phyloP scores from a whole-genome alignment of 1,284 basidiomycete genomes.

The Rhodotorula mucilaginosa region DNA sequence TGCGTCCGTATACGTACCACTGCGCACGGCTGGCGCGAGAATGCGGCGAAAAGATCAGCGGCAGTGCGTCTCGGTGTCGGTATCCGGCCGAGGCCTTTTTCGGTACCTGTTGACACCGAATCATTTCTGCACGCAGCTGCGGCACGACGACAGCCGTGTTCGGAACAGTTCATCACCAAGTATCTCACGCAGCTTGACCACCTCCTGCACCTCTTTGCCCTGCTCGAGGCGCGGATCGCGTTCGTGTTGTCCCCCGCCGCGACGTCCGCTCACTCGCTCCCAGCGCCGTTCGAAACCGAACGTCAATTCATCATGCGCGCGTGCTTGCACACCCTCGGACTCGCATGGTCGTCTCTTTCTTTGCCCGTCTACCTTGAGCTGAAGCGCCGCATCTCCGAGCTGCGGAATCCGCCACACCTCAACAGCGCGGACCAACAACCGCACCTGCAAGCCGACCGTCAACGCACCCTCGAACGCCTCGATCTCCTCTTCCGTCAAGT shows the following conservation, averaged over 20 bases:
- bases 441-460: conserved; percentile 7
- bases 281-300: conserved; percentile 31
- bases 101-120: too few relatives aligned
- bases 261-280: conserved; percentile 30
- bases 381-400: conserved; percentile 6
- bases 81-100: too few relatives aligned
- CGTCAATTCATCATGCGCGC: conserved; percentile 33
- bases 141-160: conserved; percentile 30
- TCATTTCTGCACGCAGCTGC: conserved; percentile 11
- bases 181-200: conserved; percentile 37
- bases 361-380: conserved; percentile 34
- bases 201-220: conserved; percentile 29
- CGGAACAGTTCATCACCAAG: conserved; percentile 29
- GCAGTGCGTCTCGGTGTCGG: conserved; percentile 22
- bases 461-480: conserved; percentile 24
- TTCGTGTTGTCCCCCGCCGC: conserved; percentile 34
- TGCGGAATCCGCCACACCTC: conserved; percentile 1
- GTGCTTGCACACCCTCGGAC: conserved; percentile 28
- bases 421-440: not conserved
- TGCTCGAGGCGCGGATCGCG: conserved; percentile 29
- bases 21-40: conserved; percentile 32
- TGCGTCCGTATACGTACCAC: conserved; percentile 38
- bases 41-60: conserved; percentile 32
- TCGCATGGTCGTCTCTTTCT: conserved; percentile 33
- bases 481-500: conserved; percentile 23